A percentile compares a stretch with the other conserved stretches of the same genome.
Evolutionary conservation across 225 moss, liverwort and hornwort species (phyloP).

Genomic region (Polytrichum formosum): DNA sequence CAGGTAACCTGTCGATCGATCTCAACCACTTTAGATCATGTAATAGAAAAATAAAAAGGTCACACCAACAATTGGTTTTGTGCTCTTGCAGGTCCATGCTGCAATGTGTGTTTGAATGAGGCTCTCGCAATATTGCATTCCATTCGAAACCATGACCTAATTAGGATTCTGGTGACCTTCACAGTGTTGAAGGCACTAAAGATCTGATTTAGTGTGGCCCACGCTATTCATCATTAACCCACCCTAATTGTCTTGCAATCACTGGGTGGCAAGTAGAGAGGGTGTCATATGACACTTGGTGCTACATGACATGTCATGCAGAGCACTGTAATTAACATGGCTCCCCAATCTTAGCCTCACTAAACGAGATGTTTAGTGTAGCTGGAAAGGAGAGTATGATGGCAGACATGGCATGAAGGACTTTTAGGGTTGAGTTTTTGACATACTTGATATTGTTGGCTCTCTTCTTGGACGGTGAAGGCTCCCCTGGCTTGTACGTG

Average conservation of each 20-base stretch:
- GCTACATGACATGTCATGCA: too few relatives aligned
- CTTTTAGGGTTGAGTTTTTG: background rate
- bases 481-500: conserved; percentile 45
- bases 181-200: too few relatives aligned
- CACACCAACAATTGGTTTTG: background rate
- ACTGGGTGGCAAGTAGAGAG: too few relatives aligned
- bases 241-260: background rate
- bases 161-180: too few relatives aligned
- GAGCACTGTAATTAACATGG: background rate
- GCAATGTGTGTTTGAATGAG: background rate
- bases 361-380: background rate
- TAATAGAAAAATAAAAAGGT: too few relatives aligned
- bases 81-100: background rate
- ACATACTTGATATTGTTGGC: conserved; percentile 60
- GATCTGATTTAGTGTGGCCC: too few relatives aligned
- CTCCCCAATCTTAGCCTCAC: background rate
- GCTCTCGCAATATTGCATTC: too few relatives aligned
- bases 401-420: background rate
- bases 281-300: too few relatives aligned
- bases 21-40: conserved; percentile 4
- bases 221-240: background rate
- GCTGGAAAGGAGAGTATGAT: background rate
- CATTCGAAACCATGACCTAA: background rate
- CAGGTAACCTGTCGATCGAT: conserved; percentile 14
- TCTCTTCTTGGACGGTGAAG: conserved; percentile 36